phyloP scores from a whole-genome alignment of 441 rosid species.

The Eutrema salsugineum region DNA sequence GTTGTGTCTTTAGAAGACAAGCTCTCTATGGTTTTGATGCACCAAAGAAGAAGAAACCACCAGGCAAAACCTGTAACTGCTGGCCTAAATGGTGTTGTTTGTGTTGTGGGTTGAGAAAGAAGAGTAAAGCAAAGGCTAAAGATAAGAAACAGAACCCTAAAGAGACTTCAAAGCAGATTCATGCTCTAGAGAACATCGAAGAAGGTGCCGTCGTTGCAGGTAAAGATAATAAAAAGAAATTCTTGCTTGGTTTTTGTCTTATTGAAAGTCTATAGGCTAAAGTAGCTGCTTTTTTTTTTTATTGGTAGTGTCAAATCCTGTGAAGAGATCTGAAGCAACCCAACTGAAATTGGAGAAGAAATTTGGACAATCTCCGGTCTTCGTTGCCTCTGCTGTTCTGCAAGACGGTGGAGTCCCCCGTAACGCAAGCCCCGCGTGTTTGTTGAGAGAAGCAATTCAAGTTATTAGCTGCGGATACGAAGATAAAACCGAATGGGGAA shows the following conservation, averaged over 20 bases:
- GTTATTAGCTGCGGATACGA: slow-evolving; percentile 62
- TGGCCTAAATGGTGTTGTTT: slow-evolving; percentile 57
- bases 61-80: slow-evolving; percentile 61
- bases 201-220: slow-evolving; percentile 49
- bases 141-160: slow-evolving; percentile 32
- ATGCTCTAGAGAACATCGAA: slow-evolving; percentile 59
- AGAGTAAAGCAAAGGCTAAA: slow-evolving; percentile 42
- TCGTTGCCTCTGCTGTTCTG: slow-evolving; percentile 53
- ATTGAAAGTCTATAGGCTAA: not conserved
- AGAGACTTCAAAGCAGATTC: slow-evolving; percentile 63
- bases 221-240: slow-evolving; percentile 20
- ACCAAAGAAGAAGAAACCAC: slow-evolving; percentile 53
- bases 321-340: slow-evolving; percentile 42
- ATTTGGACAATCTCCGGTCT: slow-evolving; percentile 66
- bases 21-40: slow-evolving; percentile 66
- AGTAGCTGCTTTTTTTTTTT: not conserved
- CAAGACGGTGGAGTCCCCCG: slow-evolving; percentile 48
- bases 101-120: slow-evolving; percentile 48
- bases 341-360: slow-evolving; percentile 56
- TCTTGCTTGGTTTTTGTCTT: not conserved
- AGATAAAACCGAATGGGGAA: slow-evolving; percentile 81
- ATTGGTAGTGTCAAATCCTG: slow-evolving; percentile 38
- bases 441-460: slow-evolving; percentile 71
- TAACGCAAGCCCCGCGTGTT: slow-evolving; percentile 46
- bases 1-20: slow-evolving; percentile 64